A percentile compares a stretch with the other conserved stretches of the same genome.
phyloP scores from a whole-genome alignment of 495 filamentous ascomycete species.

The Penicillium daleae region DNA sequence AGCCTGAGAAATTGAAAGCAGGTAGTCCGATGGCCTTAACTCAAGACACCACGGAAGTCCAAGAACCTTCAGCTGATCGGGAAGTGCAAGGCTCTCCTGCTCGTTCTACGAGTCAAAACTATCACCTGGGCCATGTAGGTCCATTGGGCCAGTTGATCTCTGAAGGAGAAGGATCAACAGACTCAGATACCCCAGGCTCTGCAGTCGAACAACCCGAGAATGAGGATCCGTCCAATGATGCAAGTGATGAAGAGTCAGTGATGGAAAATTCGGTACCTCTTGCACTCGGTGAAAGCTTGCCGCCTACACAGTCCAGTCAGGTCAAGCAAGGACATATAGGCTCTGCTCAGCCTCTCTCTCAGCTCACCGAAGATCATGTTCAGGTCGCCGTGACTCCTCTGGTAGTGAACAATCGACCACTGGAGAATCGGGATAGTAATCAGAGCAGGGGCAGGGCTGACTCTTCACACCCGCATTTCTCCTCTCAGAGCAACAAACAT shows the following conservation, averaged over 20 bases:
- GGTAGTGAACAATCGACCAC: constrained; percentile 12
- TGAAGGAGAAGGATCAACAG: background rate
- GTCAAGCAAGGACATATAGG: constrained; percentile 29
- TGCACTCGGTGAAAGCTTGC: constrained; percentile 42
- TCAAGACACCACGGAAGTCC: background rate
- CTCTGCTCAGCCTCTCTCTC: constrained; percentile 33
- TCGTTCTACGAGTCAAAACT: background rate
- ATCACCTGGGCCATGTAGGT: too few relatives aligned
- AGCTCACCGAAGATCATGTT: constrained; percentile 23
- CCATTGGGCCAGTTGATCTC: too few relatives aligned
- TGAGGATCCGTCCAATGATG: constrained; percentile 31
- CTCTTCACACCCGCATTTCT: constrained; percentile 16
- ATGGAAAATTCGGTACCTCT: constrained; percentile 58
- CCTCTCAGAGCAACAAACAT: constrained; percentile 37
- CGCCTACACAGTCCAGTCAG: constrained; percentile 34
- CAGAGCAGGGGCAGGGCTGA: too few relatives aligned
- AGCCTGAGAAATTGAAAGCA: background rate
- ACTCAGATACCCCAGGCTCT: background rate
- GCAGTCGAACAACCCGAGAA: constrained; percentile 23
- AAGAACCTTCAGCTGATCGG: background rate
- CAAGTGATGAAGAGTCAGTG: constrained; percentile 54
- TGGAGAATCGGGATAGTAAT: constrained; percentile 7
- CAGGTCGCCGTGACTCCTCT: constrained; percentile 47
- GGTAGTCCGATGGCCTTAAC: background rate
- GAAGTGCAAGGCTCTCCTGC: background rate